Evolutionary conservation across 139 green algal genomes (phyloP).

Genomic region (Edaphochlamys debaryana): DNA sequence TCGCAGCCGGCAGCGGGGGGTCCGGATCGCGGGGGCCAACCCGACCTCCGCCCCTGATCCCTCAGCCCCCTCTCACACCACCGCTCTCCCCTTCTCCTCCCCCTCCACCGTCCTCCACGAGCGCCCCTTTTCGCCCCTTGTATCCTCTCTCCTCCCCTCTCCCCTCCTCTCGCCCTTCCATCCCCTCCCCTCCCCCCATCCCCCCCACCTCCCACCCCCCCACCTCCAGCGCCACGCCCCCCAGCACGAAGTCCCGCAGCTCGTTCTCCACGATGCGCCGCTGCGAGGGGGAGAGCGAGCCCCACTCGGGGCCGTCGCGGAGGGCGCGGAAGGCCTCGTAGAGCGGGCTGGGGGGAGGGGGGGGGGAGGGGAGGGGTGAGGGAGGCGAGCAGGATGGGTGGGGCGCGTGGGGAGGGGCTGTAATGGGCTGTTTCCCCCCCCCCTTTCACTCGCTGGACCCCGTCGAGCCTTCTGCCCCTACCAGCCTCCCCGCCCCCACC

Average conservation of each 20-base stretch:
- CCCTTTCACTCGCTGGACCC: too few species aligned
- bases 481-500: too few species aligned
- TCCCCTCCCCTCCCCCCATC: not conserved
- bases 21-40: too few species aligned
- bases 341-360: conserved; percentile 8
- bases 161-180: not conserved
- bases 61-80: too few species aligned
- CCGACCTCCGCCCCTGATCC: not conserved
- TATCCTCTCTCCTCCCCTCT: conserved; percentile 1
- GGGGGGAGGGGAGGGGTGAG: not conserved
- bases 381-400: not conserved
- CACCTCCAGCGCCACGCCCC: conserved; percentile 88
- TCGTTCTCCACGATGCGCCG: conserved; percentile 85
- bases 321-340: conserved; percentile 39
- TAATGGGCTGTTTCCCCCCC: too few species aligned
- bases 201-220: not conserved
- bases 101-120: too few species aligned
- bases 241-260: conserved; percentile 91
- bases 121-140: too few species aligned
- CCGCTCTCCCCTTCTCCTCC: too few species aligned
- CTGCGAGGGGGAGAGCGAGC: conserved; percentile 77
- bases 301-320: conserved; percentile 29
- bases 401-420: too few species aligned
- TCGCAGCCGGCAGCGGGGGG: too few species aligned
- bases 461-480: too few species aligned